Evolutionary conservation across 306 rosid species (phyloP).

Genomic region (Cucumis cinereus): DNA sequence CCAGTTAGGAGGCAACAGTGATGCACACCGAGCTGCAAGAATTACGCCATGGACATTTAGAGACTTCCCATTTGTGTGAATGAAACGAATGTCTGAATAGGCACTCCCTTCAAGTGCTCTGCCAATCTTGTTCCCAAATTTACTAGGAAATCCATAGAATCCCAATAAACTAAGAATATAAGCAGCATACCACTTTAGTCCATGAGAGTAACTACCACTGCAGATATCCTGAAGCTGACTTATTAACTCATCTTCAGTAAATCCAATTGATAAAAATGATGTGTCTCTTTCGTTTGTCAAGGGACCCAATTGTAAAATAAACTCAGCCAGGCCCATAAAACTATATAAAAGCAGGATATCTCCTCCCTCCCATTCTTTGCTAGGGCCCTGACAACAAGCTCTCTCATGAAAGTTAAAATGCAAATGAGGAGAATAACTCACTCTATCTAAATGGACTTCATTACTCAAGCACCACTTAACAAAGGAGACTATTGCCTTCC

Average conservation of each 20-base stretch:
- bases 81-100: slow-evolving; percentile 40
- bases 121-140: slow-evolving; percentile 49
- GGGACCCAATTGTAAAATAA: slow-evolving; percentile 28
- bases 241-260: slow-evolving; percentile 31
- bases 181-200: slow-evolving; percentile 64
- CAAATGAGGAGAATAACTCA: slow-evolving; percentile 39
- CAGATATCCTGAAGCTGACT: slow-evolving; percentile 42
- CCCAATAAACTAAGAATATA: slow-evolving; percentile 52
- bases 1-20: slow-evolving; percentile 46
- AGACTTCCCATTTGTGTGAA: slow-evolving; percentile 33
- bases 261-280: slow-evolving; percentile 16
- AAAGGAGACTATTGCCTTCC: slow-evolving; percentile 25
- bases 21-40: slow-evolving; percentile 59
- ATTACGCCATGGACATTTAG: slow-evolving; percentile 60
- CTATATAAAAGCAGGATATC: slow-evolving; percentile 46
- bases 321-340: slow-evolving; percentile 57
- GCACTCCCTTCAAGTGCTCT: slow-evolving; percentile 37
- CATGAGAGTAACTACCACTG: slow-evolving; percentile 31
- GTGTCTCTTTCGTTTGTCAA: slow-evolving; percentile 1
- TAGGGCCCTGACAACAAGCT: slow-evolving; percentile 45
- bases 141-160: slow-evolving; percentile 71
- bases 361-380: slow-evolving; percentile 70
- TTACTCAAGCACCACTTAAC: slow-evolving; percentile 46
- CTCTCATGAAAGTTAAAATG: slow-evolving; percentile 25
- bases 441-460: slow-evolving; percentile 30